Evolutionary conservation across 2,329 filamentous ascomycete genomes (phyloP), one percentile per base, ranked within the genome.

Genomic region (Biscogniauxia marginata): DNA sequence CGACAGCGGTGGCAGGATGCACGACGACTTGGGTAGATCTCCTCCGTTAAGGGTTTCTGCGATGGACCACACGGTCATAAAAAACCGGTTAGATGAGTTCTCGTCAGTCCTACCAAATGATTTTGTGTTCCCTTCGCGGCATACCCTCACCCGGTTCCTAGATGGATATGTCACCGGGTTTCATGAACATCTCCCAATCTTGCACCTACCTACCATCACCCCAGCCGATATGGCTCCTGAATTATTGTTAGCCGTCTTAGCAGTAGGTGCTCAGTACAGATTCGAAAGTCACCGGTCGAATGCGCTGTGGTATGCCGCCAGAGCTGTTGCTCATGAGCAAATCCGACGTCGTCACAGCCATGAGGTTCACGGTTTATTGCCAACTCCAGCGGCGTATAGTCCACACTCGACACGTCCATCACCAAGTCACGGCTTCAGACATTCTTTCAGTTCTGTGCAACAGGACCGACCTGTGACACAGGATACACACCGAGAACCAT

Each of bases 111-210:
- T 88, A 20, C 83, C 85, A 0, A 75, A 73, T 52, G 84, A 85
- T 62, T 90, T 90, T 61, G 79, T 84, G 3, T 82, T 90, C 50
- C 87, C 88, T 1, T 89, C 87, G 4, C 81, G 87, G 3, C 81
- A 89, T 62, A 88, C 88, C 0, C 69, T 90, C 23, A 86, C 84
- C 2, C 75, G 88, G 30, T 90, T 90, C 59, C 72, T 90, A 25
- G 86, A 88, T 56, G 87, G 86, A 1, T 91, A 89, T 63, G 82
- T 89, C 52, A 83, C 80, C 56, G 86, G 87, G 0, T 89, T 90
- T 56, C 79, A 83, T 54, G 79, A 82, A 52, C 77, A 82, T 57
- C 66, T 83, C 0, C 80, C 80, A 0, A 79, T 90, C 58, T 74
- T 91, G 23, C 88, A 91, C 67, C 73, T 89, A 4, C 84, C 88